Percentiles rank a stretch among this genome's conserved stretches.
phyloP scores from a whole-genome alignment of 2,329 filamentous ascomycete species.

The Cercospora brassicicola region DNA sequence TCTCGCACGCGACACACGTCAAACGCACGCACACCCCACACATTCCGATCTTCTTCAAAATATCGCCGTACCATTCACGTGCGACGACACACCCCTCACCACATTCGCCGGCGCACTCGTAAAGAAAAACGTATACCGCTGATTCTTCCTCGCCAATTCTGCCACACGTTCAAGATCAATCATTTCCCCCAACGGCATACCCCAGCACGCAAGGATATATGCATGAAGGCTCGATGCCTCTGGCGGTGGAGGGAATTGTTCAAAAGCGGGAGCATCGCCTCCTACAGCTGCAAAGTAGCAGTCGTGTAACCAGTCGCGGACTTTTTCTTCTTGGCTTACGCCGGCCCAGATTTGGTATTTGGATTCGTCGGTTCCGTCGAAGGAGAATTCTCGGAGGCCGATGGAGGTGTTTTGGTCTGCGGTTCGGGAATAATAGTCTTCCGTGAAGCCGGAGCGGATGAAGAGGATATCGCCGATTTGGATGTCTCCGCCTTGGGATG shows the following conservation, averaged over 20 bases:
- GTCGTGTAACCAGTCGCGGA: slow-evolving; percentile 68
- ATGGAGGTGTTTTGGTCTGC: slow-evolving; percentile 38
- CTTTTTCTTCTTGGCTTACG: slow-evolving; percentile 55
- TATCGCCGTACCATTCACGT: slow-evolving; percentile 48
- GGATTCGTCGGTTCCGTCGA: slow-evolving; percentile 41
- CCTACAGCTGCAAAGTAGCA: slow-evolving; percentile 66
- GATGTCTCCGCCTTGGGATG: slow-evolving; percentile 56
- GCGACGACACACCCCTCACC: slow-evolving; percentile 51
- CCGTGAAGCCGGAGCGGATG: slow-evolving; percentile 63
- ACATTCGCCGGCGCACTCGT: slow-evolving; percentile 61
- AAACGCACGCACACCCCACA: neutral
- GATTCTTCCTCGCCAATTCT: slow-evolving; percentile 56
- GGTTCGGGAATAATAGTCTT: slow-evolving; percentile 52
- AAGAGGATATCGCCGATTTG: slow-evolving; percentile 65
- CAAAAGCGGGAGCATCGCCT: slow-evolving; percentile 64
- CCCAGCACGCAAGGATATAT: slow-evolving; percentile 54
- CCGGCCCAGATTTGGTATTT: slow-evolving; percentile 49
- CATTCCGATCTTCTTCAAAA: slow-evolving; percentile 26
- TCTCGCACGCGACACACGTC: neutral
- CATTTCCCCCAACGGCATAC: slow-evolving; percentile 58
- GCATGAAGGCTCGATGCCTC: slow-evolving; percentile 44
- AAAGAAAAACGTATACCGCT: slow-evolving; percentile 62
- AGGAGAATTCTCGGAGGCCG: slow-evolving; percentile 49
- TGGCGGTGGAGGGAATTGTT: slow-evolving; percentile 57
- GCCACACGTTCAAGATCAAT: slow-evolving; percentile 57